phyloP scores from a whole-genome alignment of 768 basidiomycete species.

The Saitozyma sp. region DNA sequence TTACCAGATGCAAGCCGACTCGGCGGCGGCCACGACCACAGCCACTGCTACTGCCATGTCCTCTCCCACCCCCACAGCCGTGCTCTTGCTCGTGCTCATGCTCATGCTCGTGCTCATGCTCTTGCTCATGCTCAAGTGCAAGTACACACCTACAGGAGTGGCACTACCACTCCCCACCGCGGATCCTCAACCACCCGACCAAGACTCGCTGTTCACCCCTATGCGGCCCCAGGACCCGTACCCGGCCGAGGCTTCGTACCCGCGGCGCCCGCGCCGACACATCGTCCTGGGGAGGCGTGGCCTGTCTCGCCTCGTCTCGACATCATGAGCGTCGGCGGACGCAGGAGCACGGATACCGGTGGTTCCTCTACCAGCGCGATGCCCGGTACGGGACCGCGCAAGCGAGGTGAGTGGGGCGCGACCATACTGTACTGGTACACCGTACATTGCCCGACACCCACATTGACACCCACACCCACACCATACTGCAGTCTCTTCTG shows the following conservation, averaged over 20 bases:
- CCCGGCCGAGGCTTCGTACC: neutral
- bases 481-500: neutral
- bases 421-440: neutral
- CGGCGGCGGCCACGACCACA: too few species aligned
- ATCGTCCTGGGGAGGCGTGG: neutral
- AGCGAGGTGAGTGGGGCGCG: constrained; percentile 21
- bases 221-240: neutral
- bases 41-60: too few species aligned
- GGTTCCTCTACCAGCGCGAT: constrained; percentile 4
- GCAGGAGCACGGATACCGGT: neutral
- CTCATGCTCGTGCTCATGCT: too few species aligned
- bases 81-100: too few species aligned
- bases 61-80: too few species aligned
- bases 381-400: constrained; percentile 15
- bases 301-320: neutral
- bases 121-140: neutral
- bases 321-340: constrained; percentile 3
- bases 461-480: too few species aligned
- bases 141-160: neutral
- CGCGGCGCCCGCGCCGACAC: neutral
- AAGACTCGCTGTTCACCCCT: constrained; percentile 19
- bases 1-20: too few species aligned
- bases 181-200: constrained; percentile 1
- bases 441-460: neutral
- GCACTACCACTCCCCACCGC: neutral